Conservation (phyloP, 257 asterid species). For the Primulina eburnea region DNA sequence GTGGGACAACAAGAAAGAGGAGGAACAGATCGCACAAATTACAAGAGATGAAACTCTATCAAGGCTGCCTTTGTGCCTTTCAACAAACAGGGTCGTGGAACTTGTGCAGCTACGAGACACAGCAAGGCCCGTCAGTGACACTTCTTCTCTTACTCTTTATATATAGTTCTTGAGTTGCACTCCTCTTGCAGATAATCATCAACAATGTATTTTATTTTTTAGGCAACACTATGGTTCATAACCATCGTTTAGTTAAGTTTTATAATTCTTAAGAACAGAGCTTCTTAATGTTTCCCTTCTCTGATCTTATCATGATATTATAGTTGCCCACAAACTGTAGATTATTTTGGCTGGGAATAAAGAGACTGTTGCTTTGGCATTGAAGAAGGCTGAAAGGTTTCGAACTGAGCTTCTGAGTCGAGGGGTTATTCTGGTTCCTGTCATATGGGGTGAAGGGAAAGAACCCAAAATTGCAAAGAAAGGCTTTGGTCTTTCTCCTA, state of each 20-base stretch:
- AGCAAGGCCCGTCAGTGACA: constrained; percentile 84
- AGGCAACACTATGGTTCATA: background rate
- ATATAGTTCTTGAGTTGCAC: constrained; percentile 8
- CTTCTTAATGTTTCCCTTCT: constrained; percentile 15
- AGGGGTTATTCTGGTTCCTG: constrained; percentile 82
- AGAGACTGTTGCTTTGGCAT: constrained; percentile 70
- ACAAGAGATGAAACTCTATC: constrained; percentile 82
- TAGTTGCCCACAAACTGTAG: constrained; percentile 35
- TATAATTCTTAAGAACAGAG: background rate
- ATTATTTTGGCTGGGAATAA: constrained; percentile 89
- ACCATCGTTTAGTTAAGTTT: background rate
- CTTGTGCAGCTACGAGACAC: constrained; percentile 94
- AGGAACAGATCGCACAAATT: constrained; percentile 86
- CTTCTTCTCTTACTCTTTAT: constrained; percentile 21
- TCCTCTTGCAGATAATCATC: constrained; percentile 4
- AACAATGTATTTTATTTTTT: too few relatives aligned
- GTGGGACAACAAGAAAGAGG: constrained; percentile 98
- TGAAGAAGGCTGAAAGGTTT: constrained; percentile 78
- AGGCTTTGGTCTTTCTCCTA: constrained; percentile 85
- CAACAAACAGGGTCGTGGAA: constrained; percentile 88
- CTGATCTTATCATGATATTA: constrained; percentile 25
- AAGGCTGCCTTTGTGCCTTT: constrained; percentile 91
- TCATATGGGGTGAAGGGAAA: constrained; percentile 73
- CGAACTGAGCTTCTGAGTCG: constrained; percentile 77
- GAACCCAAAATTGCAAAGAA: constrained; percentile 57